phyloP scores from a whole-genome alignment of 2,329 filamentous ascomycete species.

The Stachybotrys chartarum region DNA sequence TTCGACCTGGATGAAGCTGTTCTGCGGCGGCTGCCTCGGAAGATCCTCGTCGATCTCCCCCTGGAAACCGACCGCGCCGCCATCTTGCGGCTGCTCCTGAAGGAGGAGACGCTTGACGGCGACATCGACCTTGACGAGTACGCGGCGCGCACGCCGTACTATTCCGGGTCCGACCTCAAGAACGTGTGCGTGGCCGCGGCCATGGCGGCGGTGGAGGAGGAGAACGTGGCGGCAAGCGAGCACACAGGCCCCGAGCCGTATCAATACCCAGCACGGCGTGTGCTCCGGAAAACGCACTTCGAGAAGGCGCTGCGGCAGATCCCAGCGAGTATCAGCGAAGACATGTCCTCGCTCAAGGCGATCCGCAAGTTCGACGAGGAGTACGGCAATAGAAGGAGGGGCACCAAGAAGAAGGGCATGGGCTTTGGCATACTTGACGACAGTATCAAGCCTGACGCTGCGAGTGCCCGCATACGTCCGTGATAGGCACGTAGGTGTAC shows the following conservation, averaged over 20 bases:
- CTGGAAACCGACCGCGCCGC: constrained; percentile 56
- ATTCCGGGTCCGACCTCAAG: constrained; percentile 79
- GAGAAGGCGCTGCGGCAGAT: constrained; percentile 82
- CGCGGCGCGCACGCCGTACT: constrained; percentile 63
- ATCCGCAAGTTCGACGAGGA: constrained; percentile 95
- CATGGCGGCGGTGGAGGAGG: constrained; percentile 71
- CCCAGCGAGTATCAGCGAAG: constrained; percentile 84
- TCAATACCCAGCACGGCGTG: constrained; percentile 52
- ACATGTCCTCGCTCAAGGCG: constrained; percentile 78
- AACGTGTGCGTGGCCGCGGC: constrained; percentile 76
- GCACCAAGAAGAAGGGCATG: constrained; percentile 49
- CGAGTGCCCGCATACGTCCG: constrained; percentile 37
- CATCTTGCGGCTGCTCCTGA: constrained; percentile 66
- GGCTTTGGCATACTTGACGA: constrained; percentile 48
- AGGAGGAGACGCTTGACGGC: constrained; percentile 55
- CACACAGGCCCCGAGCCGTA: constrained; percentile 37
- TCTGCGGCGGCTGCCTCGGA: constrained; percentile 65
- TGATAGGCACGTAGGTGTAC: constrained; percentile 6
- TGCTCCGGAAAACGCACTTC: constrained; percentile 64
- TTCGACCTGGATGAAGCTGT: constrained; percentile 92
- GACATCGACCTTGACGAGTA: constrained; percentile 55
- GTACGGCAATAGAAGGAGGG: constrained; percentile 74
- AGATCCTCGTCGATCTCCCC: constrained; percentile 68
- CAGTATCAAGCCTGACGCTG: constrained; percentile 25
- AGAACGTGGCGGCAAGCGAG: constrained; percentile 38